A percentile compares a stretch with the other conserved stretches of the same genome.
These are phyloP conservation scores for Neofusicoccum kwambonambiense DNA, from an alignment of 2,329 filamentous ascomycete species.

Conservation along the genomic window DNA sequence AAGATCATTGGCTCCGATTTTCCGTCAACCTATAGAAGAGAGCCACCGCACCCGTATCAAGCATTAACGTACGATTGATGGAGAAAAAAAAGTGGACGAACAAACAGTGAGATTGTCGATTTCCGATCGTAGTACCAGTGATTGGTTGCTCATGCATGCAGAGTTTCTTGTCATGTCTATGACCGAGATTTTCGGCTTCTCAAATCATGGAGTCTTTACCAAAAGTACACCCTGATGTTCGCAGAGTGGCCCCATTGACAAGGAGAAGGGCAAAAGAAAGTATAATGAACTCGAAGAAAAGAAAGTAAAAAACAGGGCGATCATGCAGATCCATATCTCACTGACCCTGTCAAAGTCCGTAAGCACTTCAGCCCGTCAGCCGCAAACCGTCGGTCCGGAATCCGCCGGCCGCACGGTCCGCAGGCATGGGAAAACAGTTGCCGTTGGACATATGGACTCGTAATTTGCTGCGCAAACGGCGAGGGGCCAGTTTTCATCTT, in stretches of 20 bases:
- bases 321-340: conserved; percentile 6
- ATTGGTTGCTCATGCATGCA: too few species aligned
- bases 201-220: too few species aligned
- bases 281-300: not conserved
- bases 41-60: too few species aligned
- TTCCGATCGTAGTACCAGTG: too few species aligned
- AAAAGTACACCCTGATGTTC: too few species aligned
- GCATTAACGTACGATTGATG: too few species aligned
- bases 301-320: not conserved
- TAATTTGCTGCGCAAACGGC: not conserved
- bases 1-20: too few species aligned
- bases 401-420: conserved; percentile 11
- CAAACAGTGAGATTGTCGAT: too few species aligned
- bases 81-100: too few species aligned
- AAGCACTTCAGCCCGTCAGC: not conserved
- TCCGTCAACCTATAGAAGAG: too few species aligned
- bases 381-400: conserved; percentile 8
- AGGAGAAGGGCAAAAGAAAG: not conserved
- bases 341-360: not conserved
- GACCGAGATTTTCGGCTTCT: too few species aligned
- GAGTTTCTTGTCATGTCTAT: too few species aligned
- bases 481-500: not conserved
- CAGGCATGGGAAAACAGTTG: not conserved
- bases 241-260: not conserved
- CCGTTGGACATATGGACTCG: not conserved